Evolutionary conservation across 2,329 filamentous ascomycete species (phyloP).

Genomic region (Neophaeococcomyces aloes): DNA sequence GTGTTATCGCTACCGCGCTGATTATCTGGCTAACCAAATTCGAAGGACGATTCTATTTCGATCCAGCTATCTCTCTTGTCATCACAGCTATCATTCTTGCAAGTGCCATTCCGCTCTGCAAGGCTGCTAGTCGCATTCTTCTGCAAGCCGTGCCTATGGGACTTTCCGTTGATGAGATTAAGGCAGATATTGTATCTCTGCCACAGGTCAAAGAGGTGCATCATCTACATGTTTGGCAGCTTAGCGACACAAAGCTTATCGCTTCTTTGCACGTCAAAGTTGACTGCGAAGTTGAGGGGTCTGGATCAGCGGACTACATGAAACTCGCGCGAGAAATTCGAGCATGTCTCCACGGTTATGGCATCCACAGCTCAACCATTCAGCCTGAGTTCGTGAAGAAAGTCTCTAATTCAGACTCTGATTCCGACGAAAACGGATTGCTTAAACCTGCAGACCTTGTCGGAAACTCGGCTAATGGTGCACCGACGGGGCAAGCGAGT

Average conservation of each 20-base stretch:
- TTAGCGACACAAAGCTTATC: slow-evolving; percentile 88
- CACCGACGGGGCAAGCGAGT: slow-evolving; percentile 23
- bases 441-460: slow-evolving; percentile 9
- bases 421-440: slow-evolving; percentile 8
- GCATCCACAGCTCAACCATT: slow-evolving; percentile 94
- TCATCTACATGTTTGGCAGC: slow-evolving; percentile 95
- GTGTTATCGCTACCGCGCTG: slow-evolving; percentile 54
- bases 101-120: slow-evolving; percentile 42
- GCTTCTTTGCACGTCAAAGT: slow-evolving; percentile 91
- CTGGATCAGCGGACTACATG: slow-evolving; percentile 77
- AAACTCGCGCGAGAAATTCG: slow-evolving; percentile 70
- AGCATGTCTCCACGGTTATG: slow-evolving; percentile 84
- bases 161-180: slow-evolving; percentile 79
- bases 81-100: slow-evolving; percentile 68
- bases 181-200: slow-evolving; percentile 76
- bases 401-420: slow-evolving; percentile 7
- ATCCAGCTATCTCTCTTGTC: slow-evolving; percentile 83
- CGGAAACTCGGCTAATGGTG: slow-evolving; percentile 7
- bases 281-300: slow-evolving; percentile 74
- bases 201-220: slow-evolving; percentile 84
- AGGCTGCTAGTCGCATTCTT: slow-evolving; percentile 59
- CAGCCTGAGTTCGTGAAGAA: slow-evolving; percentile 64
- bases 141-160: slow-evolving; percentile 88
- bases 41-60: slow-evolving; percentile 73
- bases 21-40: slow-evolving; percentile 84